Conservation (phyloP, 768 basidiomycete genomes). For the Xerocomellus amylosporus region DNA sequence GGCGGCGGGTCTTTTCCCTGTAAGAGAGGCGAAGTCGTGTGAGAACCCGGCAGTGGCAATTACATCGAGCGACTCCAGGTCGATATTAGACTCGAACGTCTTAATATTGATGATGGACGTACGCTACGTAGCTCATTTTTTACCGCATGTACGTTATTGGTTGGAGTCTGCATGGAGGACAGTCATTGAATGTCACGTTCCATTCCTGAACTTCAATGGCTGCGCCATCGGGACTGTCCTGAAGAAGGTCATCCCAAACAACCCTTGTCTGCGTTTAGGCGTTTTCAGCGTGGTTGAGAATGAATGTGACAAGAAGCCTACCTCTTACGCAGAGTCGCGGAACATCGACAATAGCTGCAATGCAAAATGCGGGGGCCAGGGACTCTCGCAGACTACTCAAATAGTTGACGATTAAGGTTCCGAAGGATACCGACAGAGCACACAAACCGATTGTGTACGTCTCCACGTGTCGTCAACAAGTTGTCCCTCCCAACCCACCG, state of each 20-base stretch:
- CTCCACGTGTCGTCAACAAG: constrained; percentile 19
- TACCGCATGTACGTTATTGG: not conserved
- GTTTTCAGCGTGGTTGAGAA: not conserved
- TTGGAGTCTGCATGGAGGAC: not conserved
- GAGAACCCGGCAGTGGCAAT: constrained; percentile 46
- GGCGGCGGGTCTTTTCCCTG: constrained; percentile 26
- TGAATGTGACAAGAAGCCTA: constrained; percentile 5
- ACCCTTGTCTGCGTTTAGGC: constrained; percentile 24
- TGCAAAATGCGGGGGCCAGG: constrained; percentile 35
- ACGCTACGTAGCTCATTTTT: no score
- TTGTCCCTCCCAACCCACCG: constrained; percentile 9
- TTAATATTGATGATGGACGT: no score
- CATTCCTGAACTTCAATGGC: constrained; percentile 49
- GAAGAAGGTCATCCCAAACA: constrained; percentile 30
- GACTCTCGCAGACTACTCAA: constrained; percentile 33
- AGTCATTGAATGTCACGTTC: constrained; percentile 26
- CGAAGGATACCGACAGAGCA: not conserved
- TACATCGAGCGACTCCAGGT: constrained; percentile 37
- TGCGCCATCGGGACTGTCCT: constrained; percentile 26
- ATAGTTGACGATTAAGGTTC: not conserved
- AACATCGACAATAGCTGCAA: constrained; percentile 24
- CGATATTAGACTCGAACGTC: not conserved
- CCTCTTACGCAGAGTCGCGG: constrained; percentile 41
- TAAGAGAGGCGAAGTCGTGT: constrained; percentile 44
- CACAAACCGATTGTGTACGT: constrained; percentile 14